Evolutionary conservation across 2,329 filamentous ascomycete species (phyloP), one percentile per base, ranked within the genome.

Genomic region (Exophiala dermatitidis): DNA sequence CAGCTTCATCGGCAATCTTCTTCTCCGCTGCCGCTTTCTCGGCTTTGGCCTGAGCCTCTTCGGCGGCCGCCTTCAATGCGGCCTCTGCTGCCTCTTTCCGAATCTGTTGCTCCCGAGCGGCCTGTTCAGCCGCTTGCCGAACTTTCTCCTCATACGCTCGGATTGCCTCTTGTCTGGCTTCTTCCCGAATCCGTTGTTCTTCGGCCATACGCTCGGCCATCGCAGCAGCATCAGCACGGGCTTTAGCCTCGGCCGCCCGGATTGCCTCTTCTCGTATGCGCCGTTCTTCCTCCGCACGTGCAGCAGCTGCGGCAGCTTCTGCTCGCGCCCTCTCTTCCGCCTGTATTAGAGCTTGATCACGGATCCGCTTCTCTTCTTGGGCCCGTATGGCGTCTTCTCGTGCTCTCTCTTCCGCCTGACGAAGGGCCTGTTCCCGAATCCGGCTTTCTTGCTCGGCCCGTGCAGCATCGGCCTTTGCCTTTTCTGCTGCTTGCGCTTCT

Each of bases 301-400:
- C 66, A 37, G 67, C 68, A 12, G 66, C 69, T 9, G 75, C 76
- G 38, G 84, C 79, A 56, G 78, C 78, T 57, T 77, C 77, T 4
- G 58, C 58, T 33, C 56, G 48, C 12, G 58, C 58, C 41, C 57
- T 59, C 30, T 62, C 57, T 37, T 56, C 58, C 5, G 60, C 60
- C 10, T 56, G 55, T 3, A 58, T 31, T 3, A 60, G n/a, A 29
- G 60, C 70, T 53, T 69, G 63, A 47, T 66, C 64, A 53, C 64
- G 62, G 50, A 62, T 62, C 1, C 57, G 42, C 60, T 65, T 65
- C 53, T 66, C 66, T 57, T 69, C 67, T 50, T 65, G 65, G 3
- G 61, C 63, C 26, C 62, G 63, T 57, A 68, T 63, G 34, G 66
- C 67, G 12, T 66, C 69, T 26, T 57, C 56, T 34, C 54, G 56